These are phyloP conservation scores for Macaranga tanarius DNA, from an alignment of 441 rosid genomes.

Conservation along the genomic window DNA sequence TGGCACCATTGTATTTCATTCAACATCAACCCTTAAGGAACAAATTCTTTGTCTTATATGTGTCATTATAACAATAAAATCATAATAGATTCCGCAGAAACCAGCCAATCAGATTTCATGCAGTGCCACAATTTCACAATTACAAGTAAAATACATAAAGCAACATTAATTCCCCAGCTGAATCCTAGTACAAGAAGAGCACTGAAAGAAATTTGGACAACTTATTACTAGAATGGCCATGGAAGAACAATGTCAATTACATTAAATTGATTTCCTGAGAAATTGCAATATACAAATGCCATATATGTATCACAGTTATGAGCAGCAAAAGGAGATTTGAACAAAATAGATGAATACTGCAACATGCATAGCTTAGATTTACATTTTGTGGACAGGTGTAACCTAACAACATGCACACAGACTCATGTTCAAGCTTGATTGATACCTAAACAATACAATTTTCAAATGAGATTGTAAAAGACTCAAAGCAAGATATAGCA, in stretches of 20 bases:
- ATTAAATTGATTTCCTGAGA: too few relatives aligned
- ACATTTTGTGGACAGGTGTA: too few relatives aligned
- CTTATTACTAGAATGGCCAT: too few relatives aligned
- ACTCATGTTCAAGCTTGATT: too few relatives aligned
- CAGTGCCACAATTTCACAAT: neutral
- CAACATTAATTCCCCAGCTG: neutral
- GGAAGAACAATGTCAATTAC: too few relatives aligned
- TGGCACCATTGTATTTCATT: neutral
- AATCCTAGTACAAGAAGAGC: neutral
- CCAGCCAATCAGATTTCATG: neutral
- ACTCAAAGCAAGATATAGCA: neutral
- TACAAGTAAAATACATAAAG: neutral
- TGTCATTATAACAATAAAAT: neutral
- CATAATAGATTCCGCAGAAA: neutral
- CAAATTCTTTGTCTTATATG: neutral
- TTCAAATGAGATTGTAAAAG: neutral
- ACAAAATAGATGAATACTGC: too few relatives aligned
- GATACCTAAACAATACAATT: too few relatives aligned
- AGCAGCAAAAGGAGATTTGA: too few relatives aligned
- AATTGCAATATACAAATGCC: too few relatives aligned
- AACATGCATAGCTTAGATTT: too few relatives aligned
- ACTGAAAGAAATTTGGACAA: too few relatives aligned
- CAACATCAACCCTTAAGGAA: neutral
- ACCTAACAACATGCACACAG: neutral
- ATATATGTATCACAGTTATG: too few relatives aligned